These are phyloP conservation scores for Globisporangium recalcitrans DNA, from an alignment of 352 stramenopile species.

Conservation along the genomic window DNA sequence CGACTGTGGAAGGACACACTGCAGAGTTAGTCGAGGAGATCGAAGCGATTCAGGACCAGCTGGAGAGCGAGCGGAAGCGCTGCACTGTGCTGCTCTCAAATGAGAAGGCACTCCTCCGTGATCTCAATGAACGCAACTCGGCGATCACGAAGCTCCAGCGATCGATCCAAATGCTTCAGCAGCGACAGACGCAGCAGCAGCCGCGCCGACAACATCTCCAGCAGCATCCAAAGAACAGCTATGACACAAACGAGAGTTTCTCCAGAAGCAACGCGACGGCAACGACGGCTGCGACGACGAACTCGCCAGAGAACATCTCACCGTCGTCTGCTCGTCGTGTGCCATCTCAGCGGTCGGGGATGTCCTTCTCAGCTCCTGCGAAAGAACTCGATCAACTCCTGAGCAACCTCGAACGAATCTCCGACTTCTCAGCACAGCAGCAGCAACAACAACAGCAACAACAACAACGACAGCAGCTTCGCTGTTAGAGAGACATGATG, in stretches of 20 bases:
- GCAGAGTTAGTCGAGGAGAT: conserved; percentile 64
- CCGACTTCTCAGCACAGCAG: conserved; percentile 43
- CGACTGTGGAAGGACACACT: conserved; percentile 56
- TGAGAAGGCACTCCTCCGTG: conserved; percentile 63
- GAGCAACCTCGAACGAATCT: conserved; percentile 65
- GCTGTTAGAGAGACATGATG: conserved; percentile 7
- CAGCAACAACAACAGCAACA: conserved; percentile 1
- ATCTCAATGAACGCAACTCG: conserved; percentile 64
- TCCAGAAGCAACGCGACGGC: conserved; percentile 3
- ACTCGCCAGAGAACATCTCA: conserved; percentile 1
- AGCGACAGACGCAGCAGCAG: conserved; percentile 15
- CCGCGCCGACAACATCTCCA: not conserved
- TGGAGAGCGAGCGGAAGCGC: conserved; percentile 62
- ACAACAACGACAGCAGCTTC: not conserved
- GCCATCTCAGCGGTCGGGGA: conserved; percentile 9
- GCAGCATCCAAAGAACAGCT: conserved; percentile 1
- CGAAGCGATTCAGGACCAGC: conserved; percentile 51
- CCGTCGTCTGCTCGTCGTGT: conserved; percentile 10
- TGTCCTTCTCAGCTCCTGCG: conserved; percentile 19
- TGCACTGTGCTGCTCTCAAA: conserved; percentile 56
- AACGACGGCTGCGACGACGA: conserved; percentile 8
- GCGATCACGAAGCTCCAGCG: conserved; percentile 49
- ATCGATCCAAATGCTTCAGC: conserved; percentile 32
- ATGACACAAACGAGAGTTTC: conserved; percentile 7
- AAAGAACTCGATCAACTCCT: conserved; percentile 66